Base-by-base conservation (phyloP, 192 early-diverging fungal species). In the Jimgerdemannia flammicorona region DNA sequence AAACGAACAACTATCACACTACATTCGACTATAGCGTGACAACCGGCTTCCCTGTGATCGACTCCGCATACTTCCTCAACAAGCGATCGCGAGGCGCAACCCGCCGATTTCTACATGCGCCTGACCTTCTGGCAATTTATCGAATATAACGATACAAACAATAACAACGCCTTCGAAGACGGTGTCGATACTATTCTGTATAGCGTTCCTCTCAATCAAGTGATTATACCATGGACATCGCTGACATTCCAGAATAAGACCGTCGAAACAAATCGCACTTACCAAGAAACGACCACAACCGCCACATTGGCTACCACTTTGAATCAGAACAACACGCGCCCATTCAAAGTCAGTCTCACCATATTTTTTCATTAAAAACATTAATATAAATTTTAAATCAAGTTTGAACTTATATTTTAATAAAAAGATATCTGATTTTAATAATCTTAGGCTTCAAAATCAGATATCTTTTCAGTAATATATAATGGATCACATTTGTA, bases 81-180 rank as follows among this genome's bases (percentile, higher is more conserved):
- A 0, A 79, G 78, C 4, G 81, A 83, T 49, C 59, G 41, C 14
- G 18, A 4, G 20, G 74, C 78, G 44, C 39, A 68, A 14, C 73
- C 75, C 40, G 78, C 81, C 19, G 81, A 83, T 43, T 83, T 79
- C 69, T 75, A 70, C 6, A 77, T 79, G 39, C 78, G 78, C 4
- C 44, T 77, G 6, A 74, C 73, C 3, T 75, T 79, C 20, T 70
- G 72, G 17, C 70, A 79, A 63, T 18, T 83, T 17, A 29, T 79
- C 10, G 81, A 82, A 74, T 82, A 76, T 40, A 74, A 75, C 3
- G 81, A 82, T 71, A 40, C 42, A 14, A 82, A 82, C 44, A 66
- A 79, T 40, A 82, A 82, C 66, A 77, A 77, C 19, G 43, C 79
- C 3, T 71, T 73, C 59, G 81, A 82, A 40, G 71, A 54, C 68